Conservation (phyloP, 2,329 filamentous ascomycete species). For the Penicillium sp. region DNA sequence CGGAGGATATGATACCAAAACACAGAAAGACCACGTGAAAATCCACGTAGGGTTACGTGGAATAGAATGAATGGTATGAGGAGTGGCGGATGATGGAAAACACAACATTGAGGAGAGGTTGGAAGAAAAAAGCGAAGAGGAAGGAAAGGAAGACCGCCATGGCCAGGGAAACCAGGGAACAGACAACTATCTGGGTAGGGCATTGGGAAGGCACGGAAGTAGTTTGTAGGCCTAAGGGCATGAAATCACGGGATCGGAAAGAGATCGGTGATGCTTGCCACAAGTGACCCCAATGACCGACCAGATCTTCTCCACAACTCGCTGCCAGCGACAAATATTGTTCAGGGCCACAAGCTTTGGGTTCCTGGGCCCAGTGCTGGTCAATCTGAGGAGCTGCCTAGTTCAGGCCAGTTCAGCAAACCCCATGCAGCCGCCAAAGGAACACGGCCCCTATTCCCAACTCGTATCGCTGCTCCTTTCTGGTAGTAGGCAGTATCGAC, state of each 20-base stretch:
- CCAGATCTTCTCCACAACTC: constrained; percentile 57
- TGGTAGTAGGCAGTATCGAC: neutral
- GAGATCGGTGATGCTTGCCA: constrained; percentile 53
- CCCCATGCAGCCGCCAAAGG: constrained; percentile 54
- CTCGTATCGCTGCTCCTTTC: constrained; percentile 31
- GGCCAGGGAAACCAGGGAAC: neutral
- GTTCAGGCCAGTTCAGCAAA: constrained; percentile 50
- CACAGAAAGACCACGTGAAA: too few species aligned
- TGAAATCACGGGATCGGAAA: too few species aligned
- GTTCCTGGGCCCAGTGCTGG: constrained; percentile 56
- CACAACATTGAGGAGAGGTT: neutral
- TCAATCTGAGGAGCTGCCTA: constrained; percentile 52
- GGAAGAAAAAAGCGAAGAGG: neutral
- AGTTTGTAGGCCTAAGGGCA: too few species aligned
- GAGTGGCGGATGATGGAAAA: neutral
- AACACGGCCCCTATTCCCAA: constrained; percentile 51
- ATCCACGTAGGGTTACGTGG: too few species aligned
- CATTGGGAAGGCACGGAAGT: neutral
- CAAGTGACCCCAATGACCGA: too few species aligned
- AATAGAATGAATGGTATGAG: neutral
- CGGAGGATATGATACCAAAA: neutral
- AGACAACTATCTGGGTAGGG: too few species aligned
- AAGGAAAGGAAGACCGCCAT: neutral
- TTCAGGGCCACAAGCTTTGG: constrained; percentile 57
- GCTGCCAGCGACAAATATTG: constrained; percentile 49